Evolutionary conservation across 2,329 filamentous ascomycete genomes (phyloP).

Genomic region (Botrytis galanthina): DNA sequence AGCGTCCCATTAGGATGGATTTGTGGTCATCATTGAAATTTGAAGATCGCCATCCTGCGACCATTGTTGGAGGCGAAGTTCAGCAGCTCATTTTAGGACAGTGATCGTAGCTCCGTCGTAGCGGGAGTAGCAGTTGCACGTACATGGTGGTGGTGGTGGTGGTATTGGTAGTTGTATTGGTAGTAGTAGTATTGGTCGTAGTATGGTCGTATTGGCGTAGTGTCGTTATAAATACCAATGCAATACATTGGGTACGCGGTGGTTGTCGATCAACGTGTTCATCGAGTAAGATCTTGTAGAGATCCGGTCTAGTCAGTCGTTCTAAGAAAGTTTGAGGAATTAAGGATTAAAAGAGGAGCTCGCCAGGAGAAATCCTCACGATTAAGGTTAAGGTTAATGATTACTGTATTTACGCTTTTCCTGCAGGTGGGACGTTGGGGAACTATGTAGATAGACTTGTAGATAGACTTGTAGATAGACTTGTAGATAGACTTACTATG

Average conservation of each 20-base stretch:
- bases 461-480: background rate
- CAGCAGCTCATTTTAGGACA: slow-evolving; percentile 4
- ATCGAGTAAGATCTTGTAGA: background rate
- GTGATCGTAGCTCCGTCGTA: background rate
- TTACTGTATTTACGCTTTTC: background rate
- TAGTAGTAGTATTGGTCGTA: background rate
- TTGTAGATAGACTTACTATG: no score
- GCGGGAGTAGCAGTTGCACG: background rate
- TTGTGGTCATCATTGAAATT: slow-evolving; percentile 20
- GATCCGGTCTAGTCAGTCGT: background rate
- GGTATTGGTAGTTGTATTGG: no score
- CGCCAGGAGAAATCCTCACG: background rate
- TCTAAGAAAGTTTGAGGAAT: background rate
- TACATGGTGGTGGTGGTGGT: background rate
- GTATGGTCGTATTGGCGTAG: background rate
- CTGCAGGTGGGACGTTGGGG: background rate
- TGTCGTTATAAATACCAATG: background rate
- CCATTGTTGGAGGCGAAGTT: background rate
- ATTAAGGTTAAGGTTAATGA: background rate
- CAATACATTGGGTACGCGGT: background rate
- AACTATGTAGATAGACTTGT: background rate
- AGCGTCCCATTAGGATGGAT: slow-evolving; percentile 15
- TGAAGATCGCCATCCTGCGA: slow-evolving; percentile 14
- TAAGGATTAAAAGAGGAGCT: background rate
- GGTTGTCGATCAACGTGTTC: background rate